Evolutionary conservation across 495 filamentous ascomycete genomes (phyloP), one percentile per base, ranked within the genome.

Genomic region (Xylaria bambusicola): DNA sequence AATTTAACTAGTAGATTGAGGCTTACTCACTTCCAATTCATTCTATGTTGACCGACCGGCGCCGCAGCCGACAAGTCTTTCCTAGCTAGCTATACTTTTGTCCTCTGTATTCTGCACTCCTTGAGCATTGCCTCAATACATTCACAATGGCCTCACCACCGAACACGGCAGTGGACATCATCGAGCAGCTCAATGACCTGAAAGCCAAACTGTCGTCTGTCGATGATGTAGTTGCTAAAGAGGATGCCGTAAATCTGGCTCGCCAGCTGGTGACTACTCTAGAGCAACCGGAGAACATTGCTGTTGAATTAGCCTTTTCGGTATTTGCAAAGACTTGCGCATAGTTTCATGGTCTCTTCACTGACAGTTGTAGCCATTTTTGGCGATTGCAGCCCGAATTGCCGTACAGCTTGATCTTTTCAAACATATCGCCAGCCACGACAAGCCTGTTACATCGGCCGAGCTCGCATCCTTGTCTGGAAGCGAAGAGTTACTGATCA

Each of bases 401-500:
- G 62, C 59, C 12, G 38, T 65, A 18, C 17, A 65, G 2, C 62
- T 67, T 15, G 47, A 52, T 13, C 59, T 67, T 18, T 67, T 65
- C 49, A 62, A 51, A 24, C 38, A 47, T 21, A 65, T 67, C 8
- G 3, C 48, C 4, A 24, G 27, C 5, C n/a, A 55, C 33, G 52
- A 15, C 0, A 35, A 9, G 0, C 26, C 56, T 7, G 45, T 63
- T 23, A 58, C 41, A 1, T 67, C 65, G 1, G 12, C 51, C 24
- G 31, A 62, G 40, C 49, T 67, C 9, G 62, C 65, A 6, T 46
- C 35, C 1, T 42, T 65, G 3, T 62, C 65, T 13, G 65, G 52
- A 17, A 60, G 59, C 3, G 62, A 67, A 31, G 65, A 67, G 52
- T 31, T 67, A 6, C 18, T 67, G 18, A 65, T 67, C 29, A 38